Conservation (phyloP, 2,329 filamentous ascomycete genomes). For the Alternaria sp. region DNA sequence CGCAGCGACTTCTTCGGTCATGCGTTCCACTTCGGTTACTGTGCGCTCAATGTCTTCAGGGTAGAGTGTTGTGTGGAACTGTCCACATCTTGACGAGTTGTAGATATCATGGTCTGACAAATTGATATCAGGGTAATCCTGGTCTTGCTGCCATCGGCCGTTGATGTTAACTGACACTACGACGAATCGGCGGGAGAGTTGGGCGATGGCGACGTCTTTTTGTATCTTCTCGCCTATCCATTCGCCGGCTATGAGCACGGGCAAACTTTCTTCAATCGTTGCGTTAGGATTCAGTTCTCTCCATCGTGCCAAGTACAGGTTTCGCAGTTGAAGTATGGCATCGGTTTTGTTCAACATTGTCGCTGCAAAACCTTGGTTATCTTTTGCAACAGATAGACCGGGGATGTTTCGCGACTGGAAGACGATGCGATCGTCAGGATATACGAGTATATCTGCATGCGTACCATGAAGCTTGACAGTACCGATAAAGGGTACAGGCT, state of each 20-base stretch:
- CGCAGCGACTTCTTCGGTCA: slow-evolving; percentile 1
- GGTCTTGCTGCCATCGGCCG: slow-evolving; percentile 32
- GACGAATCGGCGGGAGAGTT: slow-evolving; percentile 37
- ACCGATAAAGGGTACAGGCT: slow-evolving; percentile 33
- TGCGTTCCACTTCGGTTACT: not conserved
- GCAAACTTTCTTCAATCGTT: slow-evolving; percentile 10
- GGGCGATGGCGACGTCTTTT: slow-evolving; percentile 28
- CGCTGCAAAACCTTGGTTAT: slow-evolving; percentile 37
- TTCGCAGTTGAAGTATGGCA: slow-evolving; percentile 26
- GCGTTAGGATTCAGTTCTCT: slow-evolving; percentile 22
- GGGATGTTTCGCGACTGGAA: slow-evolving; percentile 38
- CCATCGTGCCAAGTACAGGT: slow-evolving; percentile 30
- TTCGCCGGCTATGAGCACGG: slow-evolving; percentile 41
- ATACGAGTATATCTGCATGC: slow-evolving; percentile 42
- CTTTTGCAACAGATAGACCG: slow-evolving; percentile 24
- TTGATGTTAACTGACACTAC: slow-evolving; percentile 40
- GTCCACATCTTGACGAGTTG: not conserved
- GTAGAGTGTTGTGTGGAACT: not conserved
- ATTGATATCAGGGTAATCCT: not conserved
- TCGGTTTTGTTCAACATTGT: slow-evolving; percentile 27
- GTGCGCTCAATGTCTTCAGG: not conserved
- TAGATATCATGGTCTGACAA: not conserved
- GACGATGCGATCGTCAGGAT: slow-evolving; percentile 26
- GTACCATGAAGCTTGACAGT: slow-evolving; percentile 47
- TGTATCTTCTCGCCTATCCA: slow-evolving; percentile 42